Percentiles rank a stretch among this genome's conserved stretches.
Conservation (phyloP, 2,329 filamentous ascomycete genomes). For the Neofusicoccum cordaticola region DNA sequence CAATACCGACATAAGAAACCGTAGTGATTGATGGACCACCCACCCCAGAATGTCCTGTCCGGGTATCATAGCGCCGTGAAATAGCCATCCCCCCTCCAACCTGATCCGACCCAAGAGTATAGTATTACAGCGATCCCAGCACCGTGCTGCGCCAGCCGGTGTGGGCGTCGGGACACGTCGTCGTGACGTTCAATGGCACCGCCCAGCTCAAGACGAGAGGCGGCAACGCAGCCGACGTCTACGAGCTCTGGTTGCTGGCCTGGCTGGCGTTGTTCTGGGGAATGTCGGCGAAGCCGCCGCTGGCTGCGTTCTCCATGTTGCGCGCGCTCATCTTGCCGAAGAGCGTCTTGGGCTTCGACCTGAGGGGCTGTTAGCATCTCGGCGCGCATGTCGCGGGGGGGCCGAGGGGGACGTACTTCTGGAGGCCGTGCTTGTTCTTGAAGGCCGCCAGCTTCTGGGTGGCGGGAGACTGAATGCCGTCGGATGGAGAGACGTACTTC, state of each 20-base stretch:
- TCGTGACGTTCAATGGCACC: not conserved
- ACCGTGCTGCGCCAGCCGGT: not conserved
- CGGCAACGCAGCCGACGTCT: not conserved
- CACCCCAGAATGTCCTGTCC: constrained; percentile 16
- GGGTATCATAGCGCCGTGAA: constrained; percentile 17
- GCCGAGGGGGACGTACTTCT: constrained; percentile 50
- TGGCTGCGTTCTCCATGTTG: constrained; percentile 33
- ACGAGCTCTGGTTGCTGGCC: not conserved
- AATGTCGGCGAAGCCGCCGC: constrained; percentile 35
- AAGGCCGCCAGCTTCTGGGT: constrained; percentile 78
- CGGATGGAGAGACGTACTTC: constrained; percentile 77
- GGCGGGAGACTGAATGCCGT: constrained; percentile 84
- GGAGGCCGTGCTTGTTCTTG: constrained; percentile 75
- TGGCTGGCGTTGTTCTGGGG: constrained; percentile 3
- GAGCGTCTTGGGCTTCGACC: constrained; percentile 40
- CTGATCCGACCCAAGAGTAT: constrained; percentile 5
- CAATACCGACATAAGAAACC: constrained; percentile 6
- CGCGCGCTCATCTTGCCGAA: constrained; percentile 42
- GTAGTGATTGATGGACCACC: constrained; percentile 6
- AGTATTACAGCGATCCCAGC: not conserved
- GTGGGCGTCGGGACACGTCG: not conserved
- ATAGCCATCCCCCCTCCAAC: constrained; percentile 4
- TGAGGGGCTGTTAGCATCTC: constrained; percentile 17
- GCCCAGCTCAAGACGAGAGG: not conserved
- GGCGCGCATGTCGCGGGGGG: not conserved